Evolutionary conservation across 495 filamentous ascomycete genomes (phyloP), one percentile per base, ranked within the genome.

Genomic region (Rhizodiscina lignyota): DNA sequence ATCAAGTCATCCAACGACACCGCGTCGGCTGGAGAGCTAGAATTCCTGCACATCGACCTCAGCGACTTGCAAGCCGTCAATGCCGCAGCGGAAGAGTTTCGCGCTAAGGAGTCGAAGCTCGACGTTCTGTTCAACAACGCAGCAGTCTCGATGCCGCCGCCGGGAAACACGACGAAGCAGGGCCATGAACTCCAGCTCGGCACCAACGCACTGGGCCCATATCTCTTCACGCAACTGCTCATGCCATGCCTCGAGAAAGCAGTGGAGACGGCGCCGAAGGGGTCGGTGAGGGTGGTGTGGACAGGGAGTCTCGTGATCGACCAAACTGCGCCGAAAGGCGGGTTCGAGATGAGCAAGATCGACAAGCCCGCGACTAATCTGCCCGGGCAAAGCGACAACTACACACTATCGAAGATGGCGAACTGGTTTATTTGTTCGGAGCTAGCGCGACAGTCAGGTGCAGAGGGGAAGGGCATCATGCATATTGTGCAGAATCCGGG

Each of bases 181-280:
- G 61, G 57, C 30, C 51, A 59, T 40, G 61, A 65, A 21, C 21
- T 57, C 12, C 48, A 58, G 16, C 32, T 68, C 1, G 61, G 59
- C 16, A 47, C 50, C 1, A 68, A 67, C 51, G 43, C 41, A 15
- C 18, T 67, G 12, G 59, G 43, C 1, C 47, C 55, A 1, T 60
- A 54, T 41, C 34, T 67, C 2, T 53, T 67, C 35, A 62, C 62
- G 8, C 36, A 56, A 18, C 52, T 66, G 0, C 48, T 67, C 16
- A 28, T 34, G 3, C 40, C 40, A 8, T 6, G 21, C 18, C 36
- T 43, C 4, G 12, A 17, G 4, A 19, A 28, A 4, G 35, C 36
- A 18, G 45, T 53, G 4, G 33, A 39, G 35, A 34, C 35, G 2
- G 29, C 41, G 3, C 29, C 39, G 2, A 11, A 30, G 2, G 43